Evolutionary conservation across 805 yeast species (phyloP).

Genomic region (Hanseniaspora jakobsenii): DNA sequence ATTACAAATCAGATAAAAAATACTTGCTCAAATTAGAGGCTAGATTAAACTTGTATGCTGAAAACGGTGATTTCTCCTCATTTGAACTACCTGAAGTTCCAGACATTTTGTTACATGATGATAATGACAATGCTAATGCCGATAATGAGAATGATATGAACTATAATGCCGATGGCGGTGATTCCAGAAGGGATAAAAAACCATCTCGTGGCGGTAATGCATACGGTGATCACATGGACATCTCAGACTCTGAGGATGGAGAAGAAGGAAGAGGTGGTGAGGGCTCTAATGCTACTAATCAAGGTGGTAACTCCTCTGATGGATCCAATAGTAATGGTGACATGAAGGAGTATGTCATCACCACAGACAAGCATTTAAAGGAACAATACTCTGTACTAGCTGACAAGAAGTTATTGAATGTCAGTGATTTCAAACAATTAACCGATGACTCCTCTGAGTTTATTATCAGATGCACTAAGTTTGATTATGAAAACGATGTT

Average conservation of each 20-base stretch:
- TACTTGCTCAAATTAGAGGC: constrained; percentile 70
- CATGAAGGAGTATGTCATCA: constrained; percentile 38
- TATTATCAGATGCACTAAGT: constrained; percentile 74
- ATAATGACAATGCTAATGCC: background rate
- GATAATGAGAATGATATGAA: background rate
- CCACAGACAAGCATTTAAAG: constrained; percentile 32
- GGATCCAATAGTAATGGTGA: constrained; percentile 25
- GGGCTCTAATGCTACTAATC: too few species aligned
- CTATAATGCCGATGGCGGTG: background rate
- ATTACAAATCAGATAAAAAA: background rate
- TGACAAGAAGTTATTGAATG: constrained; percentile 53
- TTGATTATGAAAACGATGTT: constrained; percentile 34
- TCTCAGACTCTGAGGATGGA: too few species aligned
- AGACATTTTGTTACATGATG: constrained; percentile 1
- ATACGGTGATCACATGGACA: too few species aligned
- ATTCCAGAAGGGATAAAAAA: background rate
- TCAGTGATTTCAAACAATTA: constrained; percentile 51
- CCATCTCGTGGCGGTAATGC: too few species aligned
- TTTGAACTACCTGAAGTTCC: constrained; percentile 12
- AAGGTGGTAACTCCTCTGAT: constrained; percentile 24
- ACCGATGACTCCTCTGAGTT: constrained; percentile 92
- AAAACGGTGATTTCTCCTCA: constrained; percentile 24
- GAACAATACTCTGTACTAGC: constrained; percentile 37
- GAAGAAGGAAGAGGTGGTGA: too few species aligned
- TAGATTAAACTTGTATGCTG: constrained; percentile 59